Evolutionary conservation across 2,329 filamentous ascomycete genomes (phyloP), one percentile per base, ranked within the genome.

Genomic region (Aspergillus niger): DNA sequence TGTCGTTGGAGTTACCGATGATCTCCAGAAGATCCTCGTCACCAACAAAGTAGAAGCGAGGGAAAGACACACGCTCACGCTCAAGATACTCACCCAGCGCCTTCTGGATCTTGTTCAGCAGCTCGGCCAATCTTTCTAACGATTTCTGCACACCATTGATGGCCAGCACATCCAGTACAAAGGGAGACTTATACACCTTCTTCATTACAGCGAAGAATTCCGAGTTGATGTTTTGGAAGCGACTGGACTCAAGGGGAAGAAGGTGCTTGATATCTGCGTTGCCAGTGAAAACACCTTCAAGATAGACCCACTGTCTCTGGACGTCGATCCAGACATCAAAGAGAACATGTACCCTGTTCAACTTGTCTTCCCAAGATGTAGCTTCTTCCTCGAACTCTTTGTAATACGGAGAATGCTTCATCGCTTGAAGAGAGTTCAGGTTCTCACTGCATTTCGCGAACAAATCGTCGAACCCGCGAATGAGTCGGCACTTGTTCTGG

Each of bases 291-390:
- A 99, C 95, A 67, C 95, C 95, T 79, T 99, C 96, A 5, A 99
- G 86, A 75, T 99, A 99, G 7, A 99, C 95, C 95, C 95, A 99
- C 79, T 99, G 95, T 63, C 96, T 90, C 77, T 99, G 95, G n/a
- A 99, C 96, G 78, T 99, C 96, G 69, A 99, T 99, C 96, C 96
- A 99, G 15, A 99, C 93, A 75, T 99, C 95, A 72, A 99, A 99
- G 8, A 99, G 85, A 15, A 99, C 92, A 74, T 99, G 95, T 2
- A 99, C 92, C 49, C 95, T 88, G 76, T 98, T 99, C 26, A 99
- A 85, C 76, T 96, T 97, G 78, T 99, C 96, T 78, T 99, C 96
- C 95, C 95, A 99, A 1, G 90, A 86, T 0, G 92, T 90, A 6
- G 96, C 96, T 69, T 99, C 95, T 70, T 99, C 95, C 74, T 99